Evolutionary conservation across 257 asterid species (phyloP).

Genomic region (Scutellaria barbata): DNA sequence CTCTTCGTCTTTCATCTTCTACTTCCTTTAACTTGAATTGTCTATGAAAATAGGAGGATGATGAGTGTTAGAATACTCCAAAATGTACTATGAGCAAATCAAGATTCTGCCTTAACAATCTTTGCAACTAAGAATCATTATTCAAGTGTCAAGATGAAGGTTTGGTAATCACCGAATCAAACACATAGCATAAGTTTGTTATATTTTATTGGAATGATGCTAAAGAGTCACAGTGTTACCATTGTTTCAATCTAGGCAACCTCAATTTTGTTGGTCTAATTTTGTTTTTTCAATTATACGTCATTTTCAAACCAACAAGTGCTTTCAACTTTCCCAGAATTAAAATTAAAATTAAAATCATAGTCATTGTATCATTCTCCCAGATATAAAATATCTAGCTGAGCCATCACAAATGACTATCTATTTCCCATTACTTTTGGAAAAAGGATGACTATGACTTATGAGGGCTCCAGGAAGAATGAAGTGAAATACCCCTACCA

Average conservation of each 20-base stretch:
- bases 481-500: slow-evolving; percentile 22
- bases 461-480: slow-evolving; percentile 24
- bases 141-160: slow-evolving; percentile 2
- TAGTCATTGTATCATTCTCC: slow-evolving; percentile 9
- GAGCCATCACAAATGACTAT: slow-evolving; percentile 22
- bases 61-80: background rate
- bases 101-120: background rate
- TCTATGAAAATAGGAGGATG: slow-evolving; percentile 43
- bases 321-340: background rate
- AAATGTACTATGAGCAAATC: background rate
- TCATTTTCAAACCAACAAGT: too few relatives aligned
- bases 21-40: slow-evolving; percentile 65
- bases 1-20: slow-evolving; percentile 42
- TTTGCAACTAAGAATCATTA: background rate
- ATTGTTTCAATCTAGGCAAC: background rate
- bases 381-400: slow-evolving; percentile 35
- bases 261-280: background rate
- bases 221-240: background rate
- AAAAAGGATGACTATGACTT: background rate
- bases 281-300: too few relatives aligned
- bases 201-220: background rate
- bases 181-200: background rate
- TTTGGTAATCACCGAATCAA: slow-evolving; percentile 1
- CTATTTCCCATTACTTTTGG: background rate
- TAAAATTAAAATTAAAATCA: background rate